Evolutionary conservation across 495 filamentous ascomycete species (phyloP), one percentile per base, ranked within the genome.

Genomic region (Peziza echinospora): DNA sequence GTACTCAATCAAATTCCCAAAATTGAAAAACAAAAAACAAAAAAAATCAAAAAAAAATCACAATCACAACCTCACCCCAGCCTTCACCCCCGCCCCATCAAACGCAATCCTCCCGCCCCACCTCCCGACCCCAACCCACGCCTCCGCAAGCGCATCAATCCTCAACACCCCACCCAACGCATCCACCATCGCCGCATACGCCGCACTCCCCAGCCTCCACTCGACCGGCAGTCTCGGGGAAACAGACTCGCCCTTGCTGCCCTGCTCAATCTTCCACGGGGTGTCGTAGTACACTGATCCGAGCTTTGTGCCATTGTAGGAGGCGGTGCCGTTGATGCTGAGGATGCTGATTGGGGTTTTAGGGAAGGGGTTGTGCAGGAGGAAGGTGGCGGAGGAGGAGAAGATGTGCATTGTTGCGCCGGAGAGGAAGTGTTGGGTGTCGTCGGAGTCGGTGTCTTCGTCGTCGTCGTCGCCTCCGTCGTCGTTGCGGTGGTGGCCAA

Each of bases 371-470:
- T 86, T 93, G 39, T 72, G 67, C 26, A 97, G 67, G 0, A 73
- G 77, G 65, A 97, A 93, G 3, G 78, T 72, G 22, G 84, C 87
- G 0, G 82, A 87, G 9, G 82, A 89, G 23, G 82, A 82, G 51
- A 84, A 71, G 51, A 97, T 54, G 63, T 93, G 84, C 56, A 83
- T 70, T 71, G 75, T 44, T 22, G 23, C 34, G 23, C 0, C 25
- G 21, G 24, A 43, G 16, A 55, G 11, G 2, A 53, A 22, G 17
- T 43, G 26, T 3, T 21, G 80, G 53, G 79, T 71, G 51, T 89
- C 56, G 62, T 93, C 84, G 59, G 86, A 82, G 50, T 77, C 87
- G 25, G 85, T 81, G 52, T 81, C 81, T 61, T 78, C 71, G 44
- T 94, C 85, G 56, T 93, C 93, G 49, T 71, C n/a, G n/a, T n/a